Conservation (phyloP, 2,329 filamentous ascomycete genomes). For the Acrodontium crateriforme region DNA sequence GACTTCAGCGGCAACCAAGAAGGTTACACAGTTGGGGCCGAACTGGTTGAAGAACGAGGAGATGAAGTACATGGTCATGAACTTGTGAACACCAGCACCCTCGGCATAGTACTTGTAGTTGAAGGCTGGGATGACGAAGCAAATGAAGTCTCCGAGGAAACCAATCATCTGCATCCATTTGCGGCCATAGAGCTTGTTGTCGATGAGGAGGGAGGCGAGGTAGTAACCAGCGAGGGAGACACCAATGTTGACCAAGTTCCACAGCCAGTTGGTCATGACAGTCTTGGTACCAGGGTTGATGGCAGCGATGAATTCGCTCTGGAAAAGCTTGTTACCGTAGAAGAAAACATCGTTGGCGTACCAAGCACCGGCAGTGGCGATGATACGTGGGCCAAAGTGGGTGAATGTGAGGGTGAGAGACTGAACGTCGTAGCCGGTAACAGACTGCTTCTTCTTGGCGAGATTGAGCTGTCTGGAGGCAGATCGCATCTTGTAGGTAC, state of each 20-base stretch:
- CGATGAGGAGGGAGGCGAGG: slow-evolving; percentile 72
- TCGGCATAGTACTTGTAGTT: slow-evolving; percentile 71
- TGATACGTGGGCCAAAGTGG: slow-evolving; percentile 72
- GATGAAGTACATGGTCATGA: slow-evolving; percentile 97
- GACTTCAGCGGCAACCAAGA: slow-evolving; percentile 92
- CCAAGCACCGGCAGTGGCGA: slow-evolving; percentile 82
- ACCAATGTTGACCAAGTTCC: slow-evolving; percentile 82
- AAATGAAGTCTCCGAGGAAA: slow-evolving; percentile 84
- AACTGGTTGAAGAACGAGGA: slow-evolving; percentile 99
- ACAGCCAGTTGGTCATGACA: slow-evolving; percentile 66
- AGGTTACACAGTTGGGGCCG: slow-evolving; percentile 89
- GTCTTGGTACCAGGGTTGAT: slow-evolving; percentile 48
- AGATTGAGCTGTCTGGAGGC: slow-evolving; percentile 69
- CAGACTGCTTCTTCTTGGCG: slow-evolving; percentile 61
- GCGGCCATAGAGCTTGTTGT: slow-evolving; percentile 92
- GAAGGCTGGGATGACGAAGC: slow-evolving; percentile 87
- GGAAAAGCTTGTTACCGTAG: slow-evolving; percentile 98
- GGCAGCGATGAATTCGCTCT: slow-evolving; percentile 74
- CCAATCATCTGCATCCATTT: slow-evolving; percentile 94
- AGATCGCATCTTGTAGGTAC: slow-evolving; percentile 85
- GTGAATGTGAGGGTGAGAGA: slow-evolving; percentile 65
- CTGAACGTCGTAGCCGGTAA: slow-evolving; percentile 84
- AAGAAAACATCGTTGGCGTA: slow-evolving; percentile 98
- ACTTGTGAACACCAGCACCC: slow-evolving; percentile 59
- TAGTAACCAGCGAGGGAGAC: slow-evolving; percentile 86